Base-by-base conservation (phyloP, 768 basidiomycete genomes). In the Suillus discolor region DNA sequence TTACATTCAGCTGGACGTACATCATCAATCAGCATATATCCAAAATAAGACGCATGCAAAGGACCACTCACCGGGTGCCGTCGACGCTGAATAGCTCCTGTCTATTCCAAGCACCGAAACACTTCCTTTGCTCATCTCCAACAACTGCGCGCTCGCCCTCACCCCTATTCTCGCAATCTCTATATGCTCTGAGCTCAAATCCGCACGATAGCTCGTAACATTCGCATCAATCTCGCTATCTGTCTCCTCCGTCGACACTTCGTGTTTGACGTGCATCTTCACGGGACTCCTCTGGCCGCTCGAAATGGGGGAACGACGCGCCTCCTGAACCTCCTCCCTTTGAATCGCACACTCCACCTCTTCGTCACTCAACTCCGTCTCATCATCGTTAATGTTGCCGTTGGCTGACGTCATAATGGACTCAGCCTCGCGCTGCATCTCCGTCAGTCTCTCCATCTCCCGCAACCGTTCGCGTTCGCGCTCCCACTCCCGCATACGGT, bases 401-500 rank as follows among this genome's bases (percentile, higher is more conserved):
- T 81, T 71, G 82, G 83, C 18, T 12, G 59, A 60, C 3, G 59
- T 60, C 59, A 60, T 25, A 6, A 60, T 60, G 28, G 59, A 60
- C 41, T 60, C 59, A 53, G 79, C 79, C 71, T 87, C 85, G 65
- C 78, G 77, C 75, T 85, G 80, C 64, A 84, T 69, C 71, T 91
- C 89, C 72, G 87, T 82, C 71, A 89, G 66, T 65, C 81, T 79
- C 66, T 83, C 83, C 82, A 91, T 88, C 80, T 91, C 90, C 69
- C 90, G 82, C 72, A 92, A 75, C 66, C 89, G 79, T 75, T 88
- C 83, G 42, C 85, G 83, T 74, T 92, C 90, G 49, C 87, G 79
- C 72, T 93, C 90, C 90, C 91, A 93, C 69, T 92, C 91, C 68
- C 81, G 81, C 69, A 92, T 88, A 13, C 91, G 81, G 65, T 90